Evolutionary conservation across 768 basidiomycete species (phyloP).

Genomic region (Podaxis sp.): DNA sequence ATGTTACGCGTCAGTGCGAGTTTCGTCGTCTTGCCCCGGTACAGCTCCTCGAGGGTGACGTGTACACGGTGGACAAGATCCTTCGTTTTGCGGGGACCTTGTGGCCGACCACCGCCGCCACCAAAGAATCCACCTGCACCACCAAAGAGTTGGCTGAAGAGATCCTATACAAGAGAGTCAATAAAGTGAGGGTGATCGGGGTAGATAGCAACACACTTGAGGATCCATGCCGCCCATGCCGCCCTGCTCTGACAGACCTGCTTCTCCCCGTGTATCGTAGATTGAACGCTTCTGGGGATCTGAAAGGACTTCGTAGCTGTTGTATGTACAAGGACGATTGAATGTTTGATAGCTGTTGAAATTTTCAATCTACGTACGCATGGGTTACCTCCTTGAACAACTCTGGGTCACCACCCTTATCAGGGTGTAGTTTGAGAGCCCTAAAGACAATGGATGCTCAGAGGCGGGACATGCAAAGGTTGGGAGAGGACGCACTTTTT

Average conservation of each 20-base stretch:
- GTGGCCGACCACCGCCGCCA: constrained; percentile 57
- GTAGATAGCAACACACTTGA: constrained; percentile 49
- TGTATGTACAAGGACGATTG: constrained; percentile 3
- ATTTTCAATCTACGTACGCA: constrained; percentile 56
- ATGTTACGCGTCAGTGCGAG: constrained; percentile 94
- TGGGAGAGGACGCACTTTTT: constrained; percentile 61
- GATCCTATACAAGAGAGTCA: constrained; percentile 49
- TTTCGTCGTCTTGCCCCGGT: constrained; percentile 98
- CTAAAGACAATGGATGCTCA: constrained; percentile 31
- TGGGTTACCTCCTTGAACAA: constrained; percentile 96
- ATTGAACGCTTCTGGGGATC: constrained; percentile 76
- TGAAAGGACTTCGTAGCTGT: constrained; percentile 88
- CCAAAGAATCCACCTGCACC: constrained; percentile 80
- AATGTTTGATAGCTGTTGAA: neutral
- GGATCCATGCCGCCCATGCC: constrained; percentile 97
- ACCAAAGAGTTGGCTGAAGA: constrained; percentile 96
- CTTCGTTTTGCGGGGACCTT: constrained; percentile 89
- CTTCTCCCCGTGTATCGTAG: constrained; percentile 92
- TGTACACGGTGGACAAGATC: constrained; percentile 96
- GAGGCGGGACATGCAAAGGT: constrained; percentile 8
- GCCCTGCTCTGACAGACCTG: constrained; percentile 80
- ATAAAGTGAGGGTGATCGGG: neutral
- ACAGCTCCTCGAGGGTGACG: constrained; percentile 96
- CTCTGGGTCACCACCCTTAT: constrained; percentile 96
- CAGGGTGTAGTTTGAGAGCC: constrained; percentile 81